Percentiles rank a stretch among this genome's conserved stretches.
Conservation (phyloP, 2,329 filamentous ascomycete species). For the Sclerotinia borealis region DNA sequence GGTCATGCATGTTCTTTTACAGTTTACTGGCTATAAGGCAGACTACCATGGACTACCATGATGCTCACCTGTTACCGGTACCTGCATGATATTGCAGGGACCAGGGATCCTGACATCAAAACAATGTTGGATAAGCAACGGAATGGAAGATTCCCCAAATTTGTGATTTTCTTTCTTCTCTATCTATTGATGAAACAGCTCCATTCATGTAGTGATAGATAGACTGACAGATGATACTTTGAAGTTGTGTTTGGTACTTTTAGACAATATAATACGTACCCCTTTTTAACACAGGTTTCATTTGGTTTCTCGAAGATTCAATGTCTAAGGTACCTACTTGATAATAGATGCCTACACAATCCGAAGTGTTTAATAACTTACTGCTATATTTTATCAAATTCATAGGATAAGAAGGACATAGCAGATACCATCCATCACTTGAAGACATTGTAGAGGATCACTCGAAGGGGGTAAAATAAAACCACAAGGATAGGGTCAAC, state of each 20-base stretch:
- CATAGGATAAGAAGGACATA: background rate
- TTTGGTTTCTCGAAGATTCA: too few relatives aligned
- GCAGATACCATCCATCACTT: background rate
- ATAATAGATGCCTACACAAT: too few relatives aligned
- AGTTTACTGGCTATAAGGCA: background rate
- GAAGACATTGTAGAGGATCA: background rate
- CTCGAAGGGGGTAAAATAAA: background rate
- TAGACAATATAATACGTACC: too few relatives aligned
- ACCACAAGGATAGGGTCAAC: background rate
- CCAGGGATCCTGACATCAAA: slow-evolving; percentile 2
- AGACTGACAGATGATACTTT: too few relatives aligned
- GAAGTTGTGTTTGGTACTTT: too few relatives aligned
- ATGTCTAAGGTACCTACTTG: too few relatives aligned
- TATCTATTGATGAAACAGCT: background rate
- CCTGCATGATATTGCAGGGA: slow-evolving; percentile 3
- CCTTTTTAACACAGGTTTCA: too few relatives aligned
- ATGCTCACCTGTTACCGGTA: background rate
- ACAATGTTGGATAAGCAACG: slow-evolving; percentile 11
- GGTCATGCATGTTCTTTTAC: background rate
- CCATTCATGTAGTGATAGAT: background rate
- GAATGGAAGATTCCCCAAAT: background rate
- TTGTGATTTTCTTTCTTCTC: background rate
- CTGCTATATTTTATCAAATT: too few relatives aligned
- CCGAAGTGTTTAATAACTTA: too few relatives aligned
- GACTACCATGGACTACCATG: background rate